Evolutionary conservation across 2,329 filamentous ascomycete species (phyloP), one percentile per base, ranked within the genome.

Genomic region (Erysiphe neolycopersici): DNA sequence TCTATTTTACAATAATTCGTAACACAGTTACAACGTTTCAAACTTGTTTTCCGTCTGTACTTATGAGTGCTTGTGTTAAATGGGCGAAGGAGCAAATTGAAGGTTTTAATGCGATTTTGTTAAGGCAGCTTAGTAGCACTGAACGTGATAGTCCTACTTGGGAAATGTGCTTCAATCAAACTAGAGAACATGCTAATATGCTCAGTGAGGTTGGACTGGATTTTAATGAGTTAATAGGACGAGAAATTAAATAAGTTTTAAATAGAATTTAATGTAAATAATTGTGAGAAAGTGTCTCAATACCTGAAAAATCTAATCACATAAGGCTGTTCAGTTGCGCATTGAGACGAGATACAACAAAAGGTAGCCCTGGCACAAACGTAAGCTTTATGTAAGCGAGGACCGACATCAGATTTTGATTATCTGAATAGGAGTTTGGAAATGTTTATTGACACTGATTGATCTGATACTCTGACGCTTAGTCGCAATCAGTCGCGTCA

Each of bases 1-100:
- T 93, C 45, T 94, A 93, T 60, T 98, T 98, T 61, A 84, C 76
- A 44, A 70, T 93, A 50, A 87, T 98, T 56, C 76, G 82, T 52
- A 94, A 95, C 60, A 95, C 89, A 0, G 79, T 95, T 47, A 71
- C 72, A 54, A 85, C 81, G 54, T 94, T 89, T 60, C 83, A 92
- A 56, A 64, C 66, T 43, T 92, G 83, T 58, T 95, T 95, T 57
- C 77, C 84, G 11, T 69, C 81, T 22, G 67, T 75, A 13, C 82
- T 89, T 64, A 91, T 89, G 69, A 92, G 83, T 54, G 84, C 85
- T 0, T 92, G 84, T 53, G 87, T 98, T 53, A 91, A 87, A 56
- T 98, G 89, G 89, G 85, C 84, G n/a, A 95, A 94, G 60, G 79
- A 89, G 52, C 76, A 92, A 56, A 74, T 95, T 1, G 85, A 94